Conservation (phyloP, 1,284 basidiomycete species). For the Cystobasidiaceae sp. region DNA sequence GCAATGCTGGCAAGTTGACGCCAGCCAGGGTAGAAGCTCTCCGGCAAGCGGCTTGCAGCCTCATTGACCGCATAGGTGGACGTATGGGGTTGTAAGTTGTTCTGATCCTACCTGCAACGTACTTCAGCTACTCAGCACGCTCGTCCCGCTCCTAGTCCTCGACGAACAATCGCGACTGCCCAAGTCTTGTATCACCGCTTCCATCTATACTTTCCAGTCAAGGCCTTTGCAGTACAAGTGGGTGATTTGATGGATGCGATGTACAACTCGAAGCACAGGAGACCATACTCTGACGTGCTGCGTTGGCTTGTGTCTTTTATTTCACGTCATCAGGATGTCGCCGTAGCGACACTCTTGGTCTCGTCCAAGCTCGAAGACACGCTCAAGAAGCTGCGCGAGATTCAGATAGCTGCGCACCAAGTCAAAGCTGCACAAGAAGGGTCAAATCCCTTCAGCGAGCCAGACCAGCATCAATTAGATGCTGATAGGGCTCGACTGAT, state of each 20-base stretch:
- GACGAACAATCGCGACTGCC: constrained; percentile 86
- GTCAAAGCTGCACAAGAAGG: constrained; percentile 41
- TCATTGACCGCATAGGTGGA: constrained; percentile 72
- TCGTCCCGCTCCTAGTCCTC: too few relatives aligned
- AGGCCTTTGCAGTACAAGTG: constrained; percentile 81
- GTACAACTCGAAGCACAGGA: too few relatives aligned
- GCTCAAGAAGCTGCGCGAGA: constrained; percentile 90
- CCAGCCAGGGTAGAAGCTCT: constrained; percentile 19
- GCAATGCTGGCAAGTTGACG: constrained; percentile 11
- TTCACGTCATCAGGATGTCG: constrained; percentile 92
- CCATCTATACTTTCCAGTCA: constrained; percentile 87
- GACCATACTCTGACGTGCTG: too few relatives aligned
- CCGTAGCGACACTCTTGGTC: constrained; percentile 80
- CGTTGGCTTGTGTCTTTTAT: too few relatives aligned
- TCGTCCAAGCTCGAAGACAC: constrained; percentile 81
- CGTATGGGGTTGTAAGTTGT: constrained; percentile 82
- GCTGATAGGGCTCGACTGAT: constrained; percentile 75
- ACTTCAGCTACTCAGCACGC: too few relatives aligned
- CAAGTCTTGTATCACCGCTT: constrained; percentile 92
- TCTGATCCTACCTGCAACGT: too few relatives aligned
- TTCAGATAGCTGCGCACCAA: constrained; percentile 50
- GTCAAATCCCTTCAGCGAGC: constrained; percentile 37
- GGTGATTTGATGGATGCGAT: constrained; percentile 40
- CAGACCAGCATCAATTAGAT: constrained; percentile 56
- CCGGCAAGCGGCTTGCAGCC: constrained; percentile 23